These are phyloP conservation scores for California macrophylla DNA, from an alignment of 441 rosid genomes.

Conservation along the genomic window DNA sequence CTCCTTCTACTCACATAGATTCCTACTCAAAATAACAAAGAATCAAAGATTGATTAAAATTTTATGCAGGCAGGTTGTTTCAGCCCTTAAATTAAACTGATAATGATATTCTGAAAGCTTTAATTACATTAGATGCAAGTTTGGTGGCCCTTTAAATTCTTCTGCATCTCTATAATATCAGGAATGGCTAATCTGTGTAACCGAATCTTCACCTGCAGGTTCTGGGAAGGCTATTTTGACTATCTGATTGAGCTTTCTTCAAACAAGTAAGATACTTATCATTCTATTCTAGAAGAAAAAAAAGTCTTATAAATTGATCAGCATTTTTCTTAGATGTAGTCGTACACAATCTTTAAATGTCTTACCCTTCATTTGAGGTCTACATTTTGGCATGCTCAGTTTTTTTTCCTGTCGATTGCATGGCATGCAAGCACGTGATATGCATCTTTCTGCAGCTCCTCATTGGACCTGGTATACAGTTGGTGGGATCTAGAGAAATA, in stretches of 20 bases:
- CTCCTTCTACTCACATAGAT: not conserved
- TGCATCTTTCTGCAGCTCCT: conserved; percentile 1
- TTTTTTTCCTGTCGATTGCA: conserved; percentile 15
- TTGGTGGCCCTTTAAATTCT: not conserved
- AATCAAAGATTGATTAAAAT: not conserved
- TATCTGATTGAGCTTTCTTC: conserved; percentile 78
- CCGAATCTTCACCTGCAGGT: conserved; percentile 41
- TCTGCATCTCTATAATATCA: not conserved
- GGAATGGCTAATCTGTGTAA: not conserved
- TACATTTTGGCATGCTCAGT: not conserved
- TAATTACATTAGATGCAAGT: not conserved
- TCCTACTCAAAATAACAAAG: not conserved
- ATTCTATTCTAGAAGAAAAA: conserved; percentile 4
- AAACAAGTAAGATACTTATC: conserved; percentile 49
- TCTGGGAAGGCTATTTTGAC: conserved; percentile 97
- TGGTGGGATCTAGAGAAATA: not conserved
- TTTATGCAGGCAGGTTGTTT: not conserved
- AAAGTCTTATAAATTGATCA: not conserved
- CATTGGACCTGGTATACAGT: not conserved
- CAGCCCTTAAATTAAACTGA: not conserved
- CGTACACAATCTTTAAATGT: not conserved
- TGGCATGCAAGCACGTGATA: not conserved
- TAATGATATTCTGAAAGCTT: not conserved
- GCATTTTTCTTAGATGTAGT: conserved; percentile 7
- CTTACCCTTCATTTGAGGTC: not conserved